A percentile compares a stretch with the other conserved stretches of the same genome.
Evolutionary conservation across 2,329 filamentous ascomycete genomes (phyloP).

Genomic region (Huntiella abstrusa): DNA sequence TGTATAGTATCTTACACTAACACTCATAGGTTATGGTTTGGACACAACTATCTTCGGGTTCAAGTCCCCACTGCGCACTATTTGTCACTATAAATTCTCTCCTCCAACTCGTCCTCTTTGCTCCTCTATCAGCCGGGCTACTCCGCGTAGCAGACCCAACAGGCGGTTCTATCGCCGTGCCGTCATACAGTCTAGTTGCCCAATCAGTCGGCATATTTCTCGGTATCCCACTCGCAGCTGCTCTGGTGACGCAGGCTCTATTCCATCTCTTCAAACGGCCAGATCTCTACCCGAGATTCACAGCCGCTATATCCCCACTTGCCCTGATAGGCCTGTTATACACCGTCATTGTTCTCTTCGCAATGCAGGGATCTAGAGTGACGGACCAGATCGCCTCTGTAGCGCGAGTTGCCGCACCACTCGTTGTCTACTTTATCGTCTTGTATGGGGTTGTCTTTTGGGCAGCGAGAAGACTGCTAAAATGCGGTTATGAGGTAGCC

Average conservation of each 20-base stretch:
- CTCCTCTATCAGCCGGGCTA: constrained; percentile 49
- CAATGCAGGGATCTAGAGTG: constrained; percentile 57
- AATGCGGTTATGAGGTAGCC: constrained; percentile 52
- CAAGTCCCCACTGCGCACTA: constrained; percentile 67
- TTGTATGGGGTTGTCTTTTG: constrained; percentile 55
- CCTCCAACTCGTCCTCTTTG: constrained; percentile 55
- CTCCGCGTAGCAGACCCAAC: constrained; percentile 35
- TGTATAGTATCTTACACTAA: neutral
- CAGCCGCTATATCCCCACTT: constrained; percentile 51
- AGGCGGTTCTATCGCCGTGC: constrained; percentile 22
- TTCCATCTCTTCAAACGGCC: neutral
- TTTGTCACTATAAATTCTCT: constrained; percentile 59
- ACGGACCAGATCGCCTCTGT: constrained; percentile 73
- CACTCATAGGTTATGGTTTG: constrained; percentile 39
- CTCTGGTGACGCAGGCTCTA: constrained; percentile 46
- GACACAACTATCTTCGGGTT: constrained; percentile 51
- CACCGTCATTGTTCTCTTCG: constrained; percentile 74
- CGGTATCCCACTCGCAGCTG: constrained; percentile 64
- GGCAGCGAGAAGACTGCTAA: constrained; percentile 36
- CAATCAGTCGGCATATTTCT: constrained; percentile 70
- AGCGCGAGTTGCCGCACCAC: constrained; percentile 58
- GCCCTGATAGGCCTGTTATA: constrained; percentile 71
- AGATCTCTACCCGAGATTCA: constrained; percentile 41
- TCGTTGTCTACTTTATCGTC: constrained; percentile 62
- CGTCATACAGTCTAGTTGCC: constrained; percentile 47